Conservation (phyloP, 1,139 yeast species). For the Lodderomyces jiufengensis region DNA sequence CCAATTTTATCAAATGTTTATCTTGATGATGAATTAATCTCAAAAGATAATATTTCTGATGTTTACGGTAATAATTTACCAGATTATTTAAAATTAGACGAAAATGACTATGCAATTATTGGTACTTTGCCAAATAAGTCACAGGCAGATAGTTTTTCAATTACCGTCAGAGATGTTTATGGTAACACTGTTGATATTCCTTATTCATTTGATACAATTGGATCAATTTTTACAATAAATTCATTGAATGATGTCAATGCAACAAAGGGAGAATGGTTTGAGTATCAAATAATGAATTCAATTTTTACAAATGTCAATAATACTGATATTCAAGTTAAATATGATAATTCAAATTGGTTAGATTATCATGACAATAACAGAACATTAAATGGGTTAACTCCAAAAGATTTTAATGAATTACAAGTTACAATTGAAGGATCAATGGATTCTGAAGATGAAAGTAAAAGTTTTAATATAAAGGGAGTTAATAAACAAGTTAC, state of each 20-base stretch:
- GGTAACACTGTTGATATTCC: conserved; percentile 63
- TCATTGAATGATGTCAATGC: conserved; percentile 60
- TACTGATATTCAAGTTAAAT: conserved; percentile 48
- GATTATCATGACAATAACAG: conserved; percentile 53
- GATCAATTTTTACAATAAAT: conserved; percentile 51
- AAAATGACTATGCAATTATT: conserved; percentile 40
- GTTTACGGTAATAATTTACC: conserved; percentile 52
- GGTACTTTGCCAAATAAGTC: conserved; percentile 57
- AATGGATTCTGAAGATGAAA: conserved; percentile 28
- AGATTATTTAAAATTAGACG: conserved; percentile 53
- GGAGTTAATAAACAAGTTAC: conserved; percentile 44
- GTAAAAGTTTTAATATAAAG: conserved; percentile 48
- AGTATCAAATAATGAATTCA: conserved; percentile 48
- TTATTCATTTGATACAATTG: conserved; percentile 46
- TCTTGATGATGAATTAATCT: conserved; percentile 55
- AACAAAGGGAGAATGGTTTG: conserved; percentile 57
- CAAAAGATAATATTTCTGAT: conserved; percentile 49
- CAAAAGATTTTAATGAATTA: conserved; percentile 51
- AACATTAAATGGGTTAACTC: conserved; percentile 69
- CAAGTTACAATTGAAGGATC: conserved; percentile 53
- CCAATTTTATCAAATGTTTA: conserved; percentile 57
- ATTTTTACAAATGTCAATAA: conserved; percentile 51
- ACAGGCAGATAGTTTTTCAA: conserved; percentile 45
- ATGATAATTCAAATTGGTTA: conserved; percentile 57
- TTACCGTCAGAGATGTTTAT: conserved; percentile 58